A percentile compares a stretch with the other conserved stretches of the same genome.
Conservation (phyloP, 352 stramenopile species). For the Phytophthora lateralis region DNA sequence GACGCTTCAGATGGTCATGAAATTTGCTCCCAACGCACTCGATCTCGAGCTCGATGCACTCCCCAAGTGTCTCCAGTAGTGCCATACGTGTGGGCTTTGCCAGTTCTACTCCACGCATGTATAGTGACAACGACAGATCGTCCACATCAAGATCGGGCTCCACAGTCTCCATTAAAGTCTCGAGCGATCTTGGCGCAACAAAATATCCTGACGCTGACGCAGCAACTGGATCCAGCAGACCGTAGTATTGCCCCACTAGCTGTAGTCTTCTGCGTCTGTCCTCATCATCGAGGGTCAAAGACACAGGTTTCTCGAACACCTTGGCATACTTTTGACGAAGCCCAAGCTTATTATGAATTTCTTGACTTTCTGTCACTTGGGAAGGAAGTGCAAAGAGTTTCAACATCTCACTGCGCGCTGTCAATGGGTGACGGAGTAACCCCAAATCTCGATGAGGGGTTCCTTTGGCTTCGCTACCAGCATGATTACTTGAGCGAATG, state of each 20-base stretch:
- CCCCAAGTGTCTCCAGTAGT: conserved; percentile 58
- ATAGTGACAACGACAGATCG: conserved; percentile 62
- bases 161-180: conserved; percentile 59
- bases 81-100: conserved; percentile 62
- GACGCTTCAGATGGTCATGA: conserved; percentile 68
- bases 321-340: conserved; percentile 57
- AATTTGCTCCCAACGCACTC: conserved; percentile 72
- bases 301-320: conserved; percentile 53
- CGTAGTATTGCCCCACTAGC: conserved; percentile 64
- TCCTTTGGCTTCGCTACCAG: not conserved
- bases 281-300: conserved; percentile 44
- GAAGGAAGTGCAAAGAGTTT: conserved; percentile 53
- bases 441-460: conserved; percentile 1
- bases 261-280: conserved; percentile 47
- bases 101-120: conserved; percentile 65
- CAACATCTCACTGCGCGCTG: conserved; percentile 67
- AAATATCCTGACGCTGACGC: conserved; percentile 15
- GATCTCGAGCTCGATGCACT: conserved; percentile 66
- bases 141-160: conserved; percentile 73
- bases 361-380: conserved; percentile 45
- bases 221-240: conserved; percentile 35
- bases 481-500: conserved; percentile 1
- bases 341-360: conserved; percentile 36
- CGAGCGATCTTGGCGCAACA: conserved; percentile 22
- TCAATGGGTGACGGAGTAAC: conserved; percentile 35